Conservation (phyloP, 2,329 filamentous ascomycete species). For the Pseudopyricularia cyperi region DNA sequence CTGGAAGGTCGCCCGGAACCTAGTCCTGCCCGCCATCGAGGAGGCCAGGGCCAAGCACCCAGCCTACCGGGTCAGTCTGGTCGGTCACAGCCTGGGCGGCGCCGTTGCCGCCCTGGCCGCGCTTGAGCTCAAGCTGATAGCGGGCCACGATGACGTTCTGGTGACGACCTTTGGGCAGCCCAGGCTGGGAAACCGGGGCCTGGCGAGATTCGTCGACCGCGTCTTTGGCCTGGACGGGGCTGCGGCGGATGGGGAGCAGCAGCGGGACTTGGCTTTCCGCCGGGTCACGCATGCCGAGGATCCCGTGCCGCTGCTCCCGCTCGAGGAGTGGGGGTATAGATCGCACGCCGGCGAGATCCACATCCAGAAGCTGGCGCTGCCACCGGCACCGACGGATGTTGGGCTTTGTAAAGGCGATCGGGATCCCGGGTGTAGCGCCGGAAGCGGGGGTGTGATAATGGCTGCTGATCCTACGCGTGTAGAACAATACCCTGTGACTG, state of each 20-base stretch:
- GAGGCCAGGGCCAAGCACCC: conserved; percentile 49
- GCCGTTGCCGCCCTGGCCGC: conserved; percentile 81
- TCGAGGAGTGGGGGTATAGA: conserved; percentile 76
- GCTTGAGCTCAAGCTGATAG: conserved; percentile 59
- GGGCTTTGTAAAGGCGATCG: conserved; percentile 55
- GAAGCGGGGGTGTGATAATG: conserved; percentile 17
- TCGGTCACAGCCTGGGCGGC: conserved; percentile 87
- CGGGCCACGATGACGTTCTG: conserved; percentile 60
- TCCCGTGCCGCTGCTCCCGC: conserved; percentile 76
- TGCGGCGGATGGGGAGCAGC: conserved; percentile 6
- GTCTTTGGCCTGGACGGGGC: conserved; percentile 30
- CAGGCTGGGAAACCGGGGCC: conserved; percentile 42
- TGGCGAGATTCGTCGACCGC: conserved; percentile 41
- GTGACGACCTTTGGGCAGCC: conserved; percentile 94
- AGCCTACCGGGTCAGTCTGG: conserved; percentile 59
- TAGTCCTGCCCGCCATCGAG: conserved; percentile 56
- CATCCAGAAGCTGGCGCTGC: conserved; percentile 59
- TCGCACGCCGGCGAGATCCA: conserved; percentile 82
- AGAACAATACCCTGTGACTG: not conserved
- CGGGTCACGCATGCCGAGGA: conserved; percentile 79
- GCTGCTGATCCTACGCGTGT: conserved; percentile 29
- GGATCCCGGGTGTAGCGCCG: conserved; percentile 56
- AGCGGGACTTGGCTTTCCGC: conserved; percentile 37
- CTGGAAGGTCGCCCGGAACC: conserved; percentile 62
- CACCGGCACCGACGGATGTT: conserved; percentile 58